Evolutionary conservation across 2,329 filamentous ascomycete species (phyloP).

Genomic region (Spiromastix sp.): DNA sequence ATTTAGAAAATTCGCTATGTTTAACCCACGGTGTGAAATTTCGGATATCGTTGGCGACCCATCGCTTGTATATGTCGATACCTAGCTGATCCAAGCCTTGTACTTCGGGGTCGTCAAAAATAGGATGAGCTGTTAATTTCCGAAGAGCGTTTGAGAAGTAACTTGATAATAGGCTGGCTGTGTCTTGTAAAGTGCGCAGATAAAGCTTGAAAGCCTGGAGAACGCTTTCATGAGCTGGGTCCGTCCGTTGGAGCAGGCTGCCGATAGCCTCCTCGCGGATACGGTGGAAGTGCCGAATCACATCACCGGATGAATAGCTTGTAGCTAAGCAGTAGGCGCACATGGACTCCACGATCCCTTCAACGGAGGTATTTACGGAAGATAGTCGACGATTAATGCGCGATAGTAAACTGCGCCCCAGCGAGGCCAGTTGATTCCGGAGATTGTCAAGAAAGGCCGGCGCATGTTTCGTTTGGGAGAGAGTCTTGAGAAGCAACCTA

Average conservation of each 20-base stretch:
- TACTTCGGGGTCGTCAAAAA: slow-evolving; percentile 63
- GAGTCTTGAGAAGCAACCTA: slow-evolving; percentile 62
- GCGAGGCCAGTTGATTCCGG: slow-evolving; percentile 50
- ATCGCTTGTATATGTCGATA: slow-evolving; percentile 65
- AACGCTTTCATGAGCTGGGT: slow-evolving; percentile 42
- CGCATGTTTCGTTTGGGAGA: slow-evolving; percentile 43
- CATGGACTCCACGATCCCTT: slow-evolving; percentile 58
- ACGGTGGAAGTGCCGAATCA: slow-evolving; percentile 66
- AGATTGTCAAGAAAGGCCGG: slow-evolving; percentile 51
- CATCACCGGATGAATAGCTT: slow-evolving; percentile 68
- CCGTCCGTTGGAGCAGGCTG: slow-evolving; percentile 46
- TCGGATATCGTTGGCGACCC: slow-evolving; percentile 73
- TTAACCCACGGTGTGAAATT: slow-evolving; percentile 82
- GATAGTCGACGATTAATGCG: slow-evolving; percentile 49
- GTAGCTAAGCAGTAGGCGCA: slow-evolving; percentile 74
- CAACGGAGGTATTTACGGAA: slow-evolving; percentile 31
- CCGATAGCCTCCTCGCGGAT: slow-evolving; percentile 61
- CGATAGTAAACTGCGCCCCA: slow-evolving; percentile 56
- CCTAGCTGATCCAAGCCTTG: slow-evolving; percentile 58
- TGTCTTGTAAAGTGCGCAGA: slow-evolving; percentile 64
- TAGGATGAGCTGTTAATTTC: slow-evolving; percentile 56
- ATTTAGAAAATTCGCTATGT: slow-evolving; percentile 61
- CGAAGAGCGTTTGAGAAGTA: slow-evolving; percentile 60
- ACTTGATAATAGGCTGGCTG: slow-evolving; percentile 64
- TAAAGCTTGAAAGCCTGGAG: slow-evolving; percentile 61